These are phyloP conservation scores for Nakaseomyces kungkrabaensis DNA, from an alignment of 1,139 yeast species.

Conservation along the genomic window DNA sequence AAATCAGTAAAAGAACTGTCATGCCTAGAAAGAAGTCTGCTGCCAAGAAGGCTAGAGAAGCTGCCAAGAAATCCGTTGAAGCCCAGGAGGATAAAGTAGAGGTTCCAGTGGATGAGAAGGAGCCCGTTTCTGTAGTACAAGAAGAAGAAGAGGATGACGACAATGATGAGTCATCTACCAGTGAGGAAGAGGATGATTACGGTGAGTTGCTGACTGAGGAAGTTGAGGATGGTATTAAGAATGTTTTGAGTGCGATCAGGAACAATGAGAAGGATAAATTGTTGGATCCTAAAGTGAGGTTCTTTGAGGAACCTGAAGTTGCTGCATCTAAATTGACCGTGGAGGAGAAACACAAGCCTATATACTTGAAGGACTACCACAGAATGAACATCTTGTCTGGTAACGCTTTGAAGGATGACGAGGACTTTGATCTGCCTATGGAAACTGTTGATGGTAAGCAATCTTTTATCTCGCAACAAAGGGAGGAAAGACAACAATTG, in stretches of 20 bases:
- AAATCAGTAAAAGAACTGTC: too few species aligned
- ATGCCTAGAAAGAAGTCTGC: slow-evolving; percentile 94
- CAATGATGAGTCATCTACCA: slow-evolving; percentile 27
- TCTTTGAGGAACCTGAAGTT: slow-evolving; percentile 57
- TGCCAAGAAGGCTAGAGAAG: slow-evolving; percentile 62
- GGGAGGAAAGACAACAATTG: slow-evolving; percentile 62
- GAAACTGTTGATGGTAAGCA: slow-evolving; percentile 52
- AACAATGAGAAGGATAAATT: slow-evolving; percentile 50
- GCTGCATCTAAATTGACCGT: slow-evolving; percentile 23
- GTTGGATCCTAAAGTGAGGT: slow-evolving; percentile 55
- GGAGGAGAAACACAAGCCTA: slow-evolving; percentile 54
- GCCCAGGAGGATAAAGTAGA: too few species aligned
- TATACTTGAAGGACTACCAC: slow-evolving; percentile 87
- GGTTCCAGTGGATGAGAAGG: slow-evolving; percentile 2
- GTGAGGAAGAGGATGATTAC: slow-evolving; percentile 83
- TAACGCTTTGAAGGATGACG: slow-evolving; percentile 42
- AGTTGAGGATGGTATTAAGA: slow-evolving; percentile 68
- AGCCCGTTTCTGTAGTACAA: slow-evolving; percentile 6
- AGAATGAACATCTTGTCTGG: slow-evolving; percentile 68
- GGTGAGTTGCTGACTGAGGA: slow-evolving; percentile 84
- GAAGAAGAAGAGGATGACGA: slow-evolving; percentile 12
- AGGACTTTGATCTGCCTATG: slow-evolving; percentile 31
- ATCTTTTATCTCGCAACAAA: slow-evolving; percentile 60
- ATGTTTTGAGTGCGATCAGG: slow-evolving; percentile 62
- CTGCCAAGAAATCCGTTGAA: slow-evolving; percentile 20